These are phyloP conservation scores for Spizellomyces punctatus DNA, from an alignment of 192 early-diverging fungal species.

Conservation along the genomic window DNA sequence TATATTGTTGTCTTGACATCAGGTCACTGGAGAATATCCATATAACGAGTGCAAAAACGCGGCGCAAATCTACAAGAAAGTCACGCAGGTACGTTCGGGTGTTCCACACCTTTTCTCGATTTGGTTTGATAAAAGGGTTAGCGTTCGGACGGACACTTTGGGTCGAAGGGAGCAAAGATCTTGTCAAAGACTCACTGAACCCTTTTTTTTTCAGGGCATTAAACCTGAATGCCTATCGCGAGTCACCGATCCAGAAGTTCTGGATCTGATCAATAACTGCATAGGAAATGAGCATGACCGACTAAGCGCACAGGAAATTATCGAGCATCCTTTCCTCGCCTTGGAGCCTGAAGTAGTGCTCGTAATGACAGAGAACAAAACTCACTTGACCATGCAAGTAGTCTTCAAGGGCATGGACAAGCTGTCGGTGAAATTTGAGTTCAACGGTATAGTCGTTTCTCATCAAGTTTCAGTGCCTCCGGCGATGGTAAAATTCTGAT, in stretches of 20 bases:
- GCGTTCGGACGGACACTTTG: not conserved
- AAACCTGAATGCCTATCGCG: conserved; percentile 72
- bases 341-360: conserved; percentile 78
- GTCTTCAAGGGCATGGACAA: conserved; percentile 78
- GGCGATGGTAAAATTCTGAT: not conserved
- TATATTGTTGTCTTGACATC: not conserved
- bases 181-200: conserved; percentile 1
- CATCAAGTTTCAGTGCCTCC: not conserved
- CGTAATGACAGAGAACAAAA: conserved; percentile 61
- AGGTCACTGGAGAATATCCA: conserved; percentile 79
- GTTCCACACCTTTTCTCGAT: not conserved
- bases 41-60: conserved; percentile 82
- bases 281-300: conserved; percentile 67
- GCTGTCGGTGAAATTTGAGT: conserved; percentile 82
- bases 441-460: conserved; percentile 49
- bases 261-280: conserved; percentile 67
- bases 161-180: not conserved
- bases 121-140: not conserved
- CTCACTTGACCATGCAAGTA: conserved; percentile 70
- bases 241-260: conserved; percentile 66
- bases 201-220: conserved; percentile 51
- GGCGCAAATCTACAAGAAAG: conserved; percentile 78
- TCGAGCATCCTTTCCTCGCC: conserved; percentile 73
- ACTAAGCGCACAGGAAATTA: conserved; percentile 69
- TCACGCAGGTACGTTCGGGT: conserved; percentile 53